These are phyloP conservation scores for Scheffersomyces illinoinensis DNA, from an alignment of 1,139 yeast genomes.

Conservation along the genomic window DNA sequence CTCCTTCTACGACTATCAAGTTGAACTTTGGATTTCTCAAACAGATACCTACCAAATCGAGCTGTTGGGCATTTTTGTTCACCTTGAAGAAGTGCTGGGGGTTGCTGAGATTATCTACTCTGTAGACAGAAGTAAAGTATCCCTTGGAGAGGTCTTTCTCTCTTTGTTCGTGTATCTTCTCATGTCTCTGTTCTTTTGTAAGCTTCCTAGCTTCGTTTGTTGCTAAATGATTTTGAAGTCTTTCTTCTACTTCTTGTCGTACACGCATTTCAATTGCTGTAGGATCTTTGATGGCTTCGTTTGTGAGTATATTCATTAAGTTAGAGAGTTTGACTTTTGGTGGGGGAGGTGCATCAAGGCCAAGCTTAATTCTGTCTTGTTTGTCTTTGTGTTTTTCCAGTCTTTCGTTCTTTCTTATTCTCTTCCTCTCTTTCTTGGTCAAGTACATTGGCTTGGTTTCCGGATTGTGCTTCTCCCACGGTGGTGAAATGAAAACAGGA, in stretches of 20 bases:
- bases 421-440: conserved; percentile 76
- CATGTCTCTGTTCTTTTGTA: conserved; percentile 55
- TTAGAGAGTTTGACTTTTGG: conserved; percentile 86
- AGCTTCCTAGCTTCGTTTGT: conserved; percentile 65
- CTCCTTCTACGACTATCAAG: conserved; percentile 74
- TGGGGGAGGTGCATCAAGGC: conserved; percentile 84
- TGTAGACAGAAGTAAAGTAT: conserved; percentile 58
- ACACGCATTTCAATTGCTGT: conserved; percentile 81
- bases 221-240: conserved; percentile 60
- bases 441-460: conserved; percentile 54
- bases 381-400: conserved; percentile 63
- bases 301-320: conserved; percentile 80
- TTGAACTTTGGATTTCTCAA: conserved; percentile 46
- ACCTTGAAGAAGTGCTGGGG: conserved; percentile 73
- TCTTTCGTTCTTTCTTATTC: conserved; percentile 72
- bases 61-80: conserved; percentile 77
- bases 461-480: conserved; percentile 50
- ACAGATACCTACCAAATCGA: conserved; percentile 62
- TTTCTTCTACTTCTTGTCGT: conserved; percentile 61
- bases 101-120: conserved; percentile 53
- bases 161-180: conserved; percentile 50
- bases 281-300: conserved; percentile 88
- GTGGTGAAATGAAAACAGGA: conserved; percentile 67
- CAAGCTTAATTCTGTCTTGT: conserved; percentile 77
- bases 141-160: conserved; percentile 49